Conservation (phyloP, 805 yeast genomes). For the Ogataea methanolica region DNA sequence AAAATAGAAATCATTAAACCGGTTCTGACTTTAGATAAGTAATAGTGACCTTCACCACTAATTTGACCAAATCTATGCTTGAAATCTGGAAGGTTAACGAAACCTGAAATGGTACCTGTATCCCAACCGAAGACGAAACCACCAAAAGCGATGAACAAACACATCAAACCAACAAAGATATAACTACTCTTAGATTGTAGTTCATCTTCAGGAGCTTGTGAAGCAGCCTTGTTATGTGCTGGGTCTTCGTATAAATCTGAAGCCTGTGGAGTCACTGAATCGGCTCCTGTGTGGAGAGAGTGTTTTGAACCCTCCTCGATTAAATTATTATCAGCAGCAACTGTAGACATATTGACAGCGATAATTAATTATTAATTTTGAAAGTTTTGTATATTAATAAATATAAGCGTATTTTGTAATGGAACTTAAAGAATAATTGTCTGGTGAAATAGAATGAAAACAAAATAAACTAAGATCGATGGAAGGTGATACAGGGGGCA, state of each 20-base stretch:
- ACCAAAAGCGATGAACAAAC: conserved; percentile 63
- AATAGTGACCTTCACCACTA: conserved; percentile 33
- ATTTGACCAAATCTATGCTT: conserved; percentile 47
- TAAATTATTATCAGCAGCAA: background rate
- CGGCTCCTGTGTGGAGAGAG: background rate
- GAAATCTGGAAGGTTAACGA: conserved; percentile 58
- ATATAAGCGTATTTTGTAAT: background rate
- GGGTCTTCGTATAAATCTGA: conserved; percentile 22
- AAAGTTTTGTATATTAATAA: background rate
- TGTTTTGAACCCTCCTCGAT: conserved; percentile 1
- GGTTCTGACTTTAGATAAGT: conserved; percentile 48
- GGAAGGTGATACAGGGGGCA: background rate
- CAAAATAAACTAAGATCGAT: background rate
- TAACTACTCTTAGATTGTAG: conserved; percentile 18
- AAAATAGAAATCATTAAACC: conserved; percentile 68
- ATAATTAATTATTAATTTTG: background rate
- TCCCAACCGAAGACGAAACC: conserved; percentile 78
- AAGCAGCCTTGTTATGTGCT: conserved; percentile 7
- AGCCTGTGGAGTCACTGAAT: conserved; percentile 14
- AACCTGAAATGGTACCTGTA: conserved; percentile 74
- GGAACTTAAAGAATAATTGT: background rate
- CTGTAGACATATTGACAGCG: background rate
- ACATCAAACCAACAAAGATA: conserved; percentile 29
- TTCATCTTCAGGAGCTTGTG: background rate
- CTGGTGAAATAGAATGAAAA: background rate